Evolutionary conservation across 441 rosid genomes (phyloP), one percentile per base, ranked within the genome.

Genomic region (Populus hybrid): DNA sequence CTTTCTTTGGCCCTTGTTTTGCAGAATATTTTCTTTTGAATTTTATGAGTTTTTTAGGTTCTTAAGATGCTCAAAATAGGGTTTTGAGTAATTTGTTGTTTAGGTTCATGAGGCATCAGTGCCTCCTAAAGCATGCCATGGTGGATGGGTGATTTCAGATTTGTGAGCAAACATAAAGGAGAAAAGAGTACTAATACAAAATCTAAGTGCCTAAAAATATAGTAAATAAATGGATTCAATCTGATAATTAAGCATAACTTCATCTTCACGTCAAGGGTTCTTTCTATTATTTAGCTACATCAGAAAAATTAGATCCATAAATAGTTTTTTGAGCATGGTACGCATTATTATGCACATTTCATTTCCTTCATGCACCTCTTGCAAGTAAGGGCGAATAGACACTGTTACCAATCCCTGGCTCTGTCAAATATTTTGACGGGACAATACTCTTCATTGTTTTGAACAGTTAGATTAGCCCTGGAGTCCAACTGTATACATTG

Each of bases 391-490:
- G 36, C 36, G 36, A 34, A 34, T 34, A 34, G 36, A 34, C 36
- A 34, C 36, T 34, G 36, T 6, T 38, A 24, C 21, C 4, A 21
- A 28, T 1, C 36, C 9, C 14, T 3, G 7, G 46, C 26, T 21
- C 6, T 23, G 11, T 65, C 11, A 11, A 16, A 38, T 72, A 14
- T 28, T 42, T 28, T 53, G 72, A 66, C 74, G 26, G 59, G 69
- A 46, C 28, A 40, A 40, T 40, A 10, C 69, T 35, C 28, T 69
- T 7, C 21, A 67, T 35, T 1, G 23, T 12, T 65, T 68, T 18
- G 0, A 30, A 73, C 78, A 75, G 68, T 68, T 68, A 16, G 79
- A 80, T 74, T n/a, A 30, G 1, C 57, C 42, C n/a, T 1, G 9
- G 6, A 18, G 16, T 24, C 9, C 61, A 66, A 30, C 11, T 26